These are phyloP conservation scores for Trametes punicea DNA, from an alignment of 768 basidiomycete species.

Conservation along the genomic window DNA sequence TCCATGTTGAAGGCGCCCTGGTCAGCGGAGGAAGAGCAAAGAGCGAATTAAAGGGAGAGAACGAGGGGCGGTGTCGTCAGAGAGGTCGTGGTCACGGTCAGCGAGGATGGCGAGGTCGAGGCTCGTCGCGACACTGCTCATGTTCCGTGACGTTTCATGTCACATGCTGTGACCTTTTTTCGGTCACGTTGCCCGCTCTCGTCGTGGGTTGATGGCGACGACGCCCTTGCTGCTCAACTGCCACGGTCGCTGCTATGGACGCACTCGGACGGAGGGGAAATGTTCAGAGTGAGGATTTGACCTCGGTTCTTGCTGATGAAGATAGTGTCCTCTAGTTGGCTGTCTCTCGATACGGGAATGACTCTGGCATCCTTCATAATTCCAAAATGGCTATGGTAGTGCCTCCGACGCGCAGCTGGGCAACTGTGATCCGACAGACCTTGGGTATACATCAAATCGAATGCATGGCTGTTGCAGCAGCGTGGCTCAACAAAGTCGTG, in stretches of 20 bases:
- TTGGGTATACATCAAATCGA: neutral
- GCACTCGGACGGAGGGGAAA: no score
- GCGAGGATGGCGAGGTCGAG: neutral
- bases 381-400: neutral
- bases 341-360: neutral
- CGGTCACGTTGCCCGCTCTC: neutral
- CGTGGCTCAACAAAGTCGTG: neutral
- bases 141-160: neutral
- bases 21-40: neutral
- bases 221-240: neutral
- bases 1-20: neutral
- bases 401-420: neutral
- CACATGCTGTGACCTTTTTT: neutral
- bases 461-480: neutral
- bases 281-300: no score
- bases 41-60: neutral
- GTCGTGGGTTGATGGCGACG: neutral
- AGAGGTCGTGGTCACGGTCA: slow-evolving; percentile 1
- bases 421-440: neutral
- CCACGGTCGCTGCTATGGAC: neutral
- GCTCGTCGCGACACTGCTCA: neutral
- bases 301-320: no score
- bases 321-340: neutral
- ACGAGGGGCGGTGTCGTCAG: neutral
- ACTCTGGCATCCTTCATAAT: neutral